Evolutionary conservation across 2,329 filamentous ascomycete genomes (phyloP), one percentile per base, ranked within the genome.

Genomic region (Monilinia polystroma): DNA sequence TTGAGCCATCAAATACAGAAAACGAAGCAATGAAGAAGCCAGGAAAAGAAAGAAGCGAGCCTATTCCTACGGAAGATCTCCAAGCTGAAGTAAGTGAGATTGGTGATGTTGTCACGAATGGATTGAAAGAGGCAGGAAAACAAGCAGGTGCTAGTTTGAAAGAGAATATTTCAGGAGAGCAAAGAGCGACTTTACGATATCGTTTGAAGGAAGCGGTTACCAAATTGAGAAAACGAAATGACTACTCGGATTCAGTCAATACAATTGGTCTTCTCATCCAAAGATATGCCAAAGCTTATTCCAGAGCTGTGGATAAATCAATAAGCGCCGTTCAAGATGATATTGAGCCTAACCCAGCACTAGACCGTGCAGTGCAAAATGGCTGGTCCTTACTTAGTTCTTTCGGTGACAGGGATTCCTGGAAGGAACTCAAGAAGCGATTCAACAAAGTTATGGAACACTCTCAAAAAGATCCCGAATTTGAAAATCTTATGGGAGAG

Each of bases 241-340:
- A 97, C 76, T 98, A 98, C 76, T 87, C 90, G 0, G 88, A 93
- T 58, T 97, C 93, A 0, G 92, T 97, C 0, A 92, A 91, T 0
- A 92, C 88, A 0, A 78, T 98, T 43, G 86, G 90, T 0, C 79
- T 88, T 10, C 82, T 98, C 7, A 83, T 97, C 66, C 87, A 92
- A 74, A 86, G 89, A 53, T 97, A 96, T 77, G 89, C 91, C 12
- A 81, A 87, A 69, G 82, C 88, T 12, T 97, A 97, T 76, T 91
- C 92, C 0, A 86, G 87, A 47, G 89, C 88, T 0, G 84, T 88
- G 0, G 85, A 89, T 64, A 85, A 92, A 58, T 84, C 91, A 0
- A 81, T 88, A 2, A 82, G 86, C 32, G 85, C 86, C 1, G 85
- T 89, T 0, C 85, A 91, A 70, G 85, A 90, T 52, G 91, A 93